Evolutionary conservation across 495 filamentous ascomycete species (phyloP), one percentile per base, ranked within the genome.

Genomic region (Hyaloscypha bicolor): DNA sequence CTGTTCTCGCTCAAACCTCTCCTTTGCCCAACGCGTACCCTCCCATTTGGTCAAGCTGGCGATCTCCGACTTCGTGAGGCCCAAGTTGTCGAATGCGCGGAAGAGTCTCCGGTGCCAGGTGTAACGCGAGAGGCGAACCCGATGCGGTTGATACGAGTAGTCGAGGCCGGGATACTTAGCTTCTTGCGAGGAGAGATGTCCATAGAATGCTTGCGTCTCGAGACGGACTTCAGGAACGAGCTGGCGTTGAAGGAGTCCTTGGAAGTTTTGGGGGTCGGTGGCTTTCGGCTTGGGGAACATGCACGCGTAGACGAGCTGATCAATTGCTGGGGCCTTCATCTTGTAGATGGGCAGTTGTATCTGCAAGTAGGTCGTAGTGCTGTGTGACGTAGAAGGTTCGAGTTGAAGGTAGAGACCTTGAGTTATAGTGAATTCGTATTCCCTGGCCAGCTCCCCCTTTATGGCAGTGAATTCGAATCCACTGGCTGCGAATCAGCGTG

Each of bases 151-250:
- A 74, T 91, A 82, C 45, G 87, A 88, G 79, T 97, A 97, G 80
- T 97, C 93, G 53, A 97, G 83, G 32, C 93, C 93, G 0, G 93
- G 93, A 70, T 97, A 96, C 70, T 93, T 92, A 53, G 93, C 92
- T 81, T 96, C 93, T 57, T 91, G 85, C 57, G 86, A 93, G 76
- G 94, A 91, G 29, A 93, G 85, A 72, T 89, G 86, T 63, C 93
- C 93, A 76, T 96, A 96, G 80, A 94, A 97, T 33, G 86, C 86
- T 60, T 88, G 86, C 3, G 91, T 93, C 75, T 97, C 93, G 72
- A 91, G 83, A 51, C 92, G 90, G 59, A 97, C 92, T 83, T 97
- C 93, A 14, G 89, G 91, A n/a, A 97, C 88, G 30, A 97, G 85
- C 72, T 92, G 72, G 22, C 84, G 77, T 63, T 84, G 79, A 39